Percentiles rank a stretch among this genome's conserved stretches.
Evolutionary conservation across 1,139 yeast species (phyloP).

Genomic region (Blastobotrys proliferans): DNA sequence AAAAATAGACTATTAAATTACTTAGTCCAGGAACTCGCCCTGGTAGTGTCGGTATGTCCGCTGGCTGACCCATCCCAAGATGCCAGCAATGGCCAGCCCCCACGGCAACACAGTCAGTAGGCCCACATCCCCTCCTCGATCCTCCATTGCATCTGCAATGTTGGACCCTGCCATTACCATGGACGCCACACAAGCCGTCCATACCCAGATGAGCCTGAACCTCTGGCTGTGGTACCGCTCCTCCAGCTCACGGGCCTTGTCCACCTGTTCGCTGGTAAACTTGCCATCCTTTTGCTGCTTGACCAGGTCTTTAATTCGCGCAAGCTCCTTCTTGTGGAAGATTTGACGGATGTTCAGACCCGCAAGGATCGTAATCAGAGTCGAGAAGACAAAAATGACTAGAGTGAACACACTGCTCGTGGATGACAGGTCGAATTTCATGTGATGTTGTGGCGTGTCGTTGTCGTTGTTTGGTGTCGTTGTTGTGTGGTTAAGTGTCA

Average conservation of each 20-base stretch:
- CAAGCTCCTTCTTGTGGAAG: background rate
- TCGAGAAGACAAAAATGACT: background rate
- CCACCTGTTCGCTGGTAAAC: background rate
- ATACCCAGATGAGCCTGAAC: background rate
- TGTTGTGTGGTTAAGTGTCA: too few species aligned
- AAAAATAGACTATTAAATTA: too few species aligned
- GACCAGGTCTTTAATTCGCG: background rate
- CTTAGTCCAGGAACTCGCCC: background rate
- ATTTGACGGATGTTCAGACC: conserved; percentile 3
- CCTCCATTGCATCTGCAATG: conserved; percentile 5
- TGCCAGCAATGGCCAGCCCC: background rate
- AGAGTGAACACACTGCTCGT: conserved; percentile 6
- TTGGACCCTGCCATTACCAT: conserved; percentile 1
- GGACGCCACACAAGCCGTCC: background rate
- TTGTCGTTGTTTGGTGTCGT: too few species aligned
- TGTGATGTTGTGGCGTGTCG: too few species aligned
- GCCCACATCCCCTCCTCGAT: background rate
- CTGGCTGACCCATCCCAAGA: background rate
- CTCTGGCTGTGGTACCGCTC: conserved; percentile 3
- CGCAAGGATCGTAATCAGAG: conserved; percentile 3
- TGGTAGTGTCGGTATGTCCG: background rate
- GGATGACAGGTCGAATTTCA: conserved; percentile 3
- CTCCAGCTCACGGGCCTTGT: background rate
- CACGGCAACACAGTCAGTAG: background rate
- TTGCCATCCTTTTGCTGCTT: background rate